Evolutionary conservation across 2,329 filamentous ascomycete species (phyloP), one percentile per base, ranked within the genome.

Genomic region (Metarhizium anisopliae): DNA sequence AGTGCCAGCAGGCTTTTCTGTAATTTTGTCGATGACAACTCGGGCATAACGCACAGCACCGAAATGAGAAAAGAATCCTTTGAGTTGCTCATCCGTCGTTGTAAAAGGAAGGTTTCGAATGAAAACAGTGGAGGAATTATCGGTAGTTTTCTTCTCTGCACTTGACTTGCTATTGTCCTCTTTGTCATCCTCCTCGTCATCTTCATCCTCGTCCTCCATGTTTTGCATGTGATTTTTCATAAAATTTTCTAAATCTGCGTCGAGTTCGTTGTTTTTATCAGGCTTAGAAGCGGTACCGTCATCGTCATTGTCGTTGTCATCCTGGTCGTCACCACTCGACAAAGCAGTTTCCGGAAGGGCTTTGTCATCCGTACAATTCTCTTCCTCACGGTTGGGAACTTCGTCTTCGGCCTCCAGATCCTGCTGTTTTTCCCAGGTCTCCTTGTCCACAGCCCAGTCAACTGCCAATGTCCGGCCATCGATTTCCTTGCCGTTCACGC

Each of bases 401-500:
- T 72, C 69, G 5, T 62, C 60, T 3, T 62, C 63, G 13, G 51
- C 65, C 6, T 74, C 70, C 2, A 68, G 68, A 2, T 67, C 63
- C 35, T 84, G 78, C 60, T 84, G 77, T 59, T 84, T 79, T 59
- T 92, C 82, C 90, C 90, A 99, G 6, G 86, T 84, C 47, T 86
- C 80, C 74, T 95, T 96, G 58, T 96, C 90, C 3, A 97, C 91
- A 36, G 95, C 93, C 90, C 90, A 99, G 73, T 99, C 94, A 6
- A 99, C 94, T 32, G 93, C 94, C 58, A 99, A 72, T 8, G 86
- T 87, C 64, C 94, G 82, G 2, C 92, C 94, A 68, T 96, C 92
- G 20, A 99, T 80, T 59, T 88, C 83, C 68, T 90, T 96, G 57
- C 93, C 94, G 71, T 97, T 99, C 62, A 97, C 77, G 25, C 80